phyloP scores from a whole-genome alignment of 305 asterid genomes.

The Striga hermonthica region DNA sequence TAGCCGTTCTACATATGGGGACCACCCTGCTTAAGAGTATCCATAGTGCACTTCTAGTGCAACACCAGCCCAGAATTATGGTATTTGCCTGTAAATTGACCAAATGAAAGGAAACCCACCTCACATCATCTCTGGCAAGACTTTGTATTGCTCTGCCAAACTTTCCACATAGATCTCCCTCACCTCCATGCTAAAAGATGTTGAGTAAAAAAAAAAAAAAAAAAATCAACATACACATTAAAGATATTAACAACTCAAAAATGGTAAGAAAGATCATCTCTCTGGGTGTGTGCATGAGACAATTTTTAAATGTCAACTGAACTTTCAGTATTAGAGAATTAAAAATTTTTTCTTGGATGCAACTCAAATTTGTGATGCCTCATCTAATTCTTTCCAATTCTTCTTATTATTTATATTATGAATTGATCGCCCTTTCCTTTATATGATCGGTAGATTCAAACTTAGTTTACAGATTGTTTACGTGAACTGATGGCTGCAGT shows the following conservation, averaged over 20 bases:
- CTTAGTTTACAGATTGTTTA: conserved; percentile 2
- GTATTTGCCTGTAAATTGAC: conserved; percentile 12
- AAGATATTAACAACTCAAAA: conserved; percentile 9
- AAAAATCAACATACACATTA: conserved; percentile 13
- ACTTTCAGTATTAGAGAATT: background rate
- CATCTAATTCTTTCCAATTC: background rate
- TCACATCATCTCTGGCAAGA: conserved; percentile 63
- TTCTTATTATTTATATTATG: background rate
- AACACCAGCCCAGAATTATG: background rate
- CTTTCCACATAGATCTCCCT: conserved; percentile 70
- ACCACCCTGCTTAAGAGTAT: background rate
- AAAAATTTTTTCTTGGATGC: background rate
- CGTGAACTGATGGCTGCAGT: too few relatives aligned
- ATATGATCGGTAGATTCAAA: background rate
- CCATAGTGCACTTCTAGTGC: background rate
- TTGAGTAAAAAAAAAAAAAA: conserved; percentile 23
- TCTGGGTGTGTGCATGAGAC: too few relatives aligned
- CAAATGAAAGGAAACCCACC: conserved; percentile 43
- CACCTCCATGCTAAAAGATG: conserved; percentile 76
- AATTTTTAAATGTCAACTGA: background rate
- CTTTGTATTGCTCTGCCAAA: conserved; percentile 67
- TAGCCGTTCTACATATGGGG: background rate
- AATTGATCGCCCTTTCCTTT: too few relatives aligned
- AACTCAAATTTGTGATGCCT: background rate
- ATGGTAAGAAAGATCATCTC: background rate